Evolutionary conservation across 1,284 basidiomycete genomes (phyloP).

Genomic region (Sporisorium sorghi): DNA sequence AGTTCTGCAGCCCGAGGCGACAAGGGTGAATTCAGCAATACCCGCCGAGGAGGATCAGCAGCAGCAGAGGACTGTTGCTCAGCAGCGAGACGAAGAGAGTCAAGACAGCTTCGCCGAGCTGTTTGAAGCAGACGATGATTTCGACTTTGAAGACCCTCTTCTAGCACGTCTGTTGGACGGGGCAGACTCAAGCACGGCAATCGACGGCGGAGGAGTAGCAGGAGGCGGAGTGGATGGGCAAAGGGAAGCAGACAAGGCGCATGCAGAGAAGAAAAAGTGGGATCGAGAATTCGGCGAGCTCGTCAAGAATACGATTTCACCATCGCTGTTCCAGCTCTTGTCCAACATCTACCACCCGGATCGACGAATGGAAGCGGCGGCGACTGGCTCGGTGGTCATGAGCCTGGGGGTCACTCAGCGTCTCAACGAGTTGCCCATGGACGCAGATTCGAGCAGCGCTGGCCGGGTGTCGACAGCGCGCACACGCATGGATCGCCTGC

Average conservation of each 20-base stretch:
- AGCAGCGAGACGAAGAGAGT: constrained; percentile 67
- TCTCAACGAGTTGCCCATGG: constrained; percentile 18
- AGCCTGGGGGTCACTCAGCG: constrained; percentile 39
- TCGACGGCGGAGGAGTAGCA: constrained; percentile 72
- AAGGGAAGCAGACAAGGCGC: not conserved
- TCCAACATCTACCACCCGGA: constrained; percentile 72
- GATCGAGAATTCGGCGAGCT: constrained; percentile 70
- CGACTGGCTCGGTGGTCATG: constrained; percentile 34
- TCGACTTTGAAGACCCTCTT: constrained; percentile 75
- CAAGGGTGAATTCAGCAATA: constrained; percentile 4
- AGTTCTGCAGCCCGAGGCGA: constrained; percentile 60
- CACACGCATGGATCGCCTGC: constrained; percentile 38
- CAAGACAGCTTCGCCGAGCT: constrained; percentile 81
- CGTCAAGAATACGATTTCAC: constrained; percentile 74
- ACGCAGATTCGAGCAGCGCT: not conserved
- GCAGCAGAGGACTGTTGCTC: not conserved
- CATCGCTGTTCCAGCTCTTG: constrained; percentile 76
- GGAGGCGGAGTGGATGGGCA: constrained; percentile 53
- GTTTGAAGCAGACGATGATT: constrained; percentile 72
- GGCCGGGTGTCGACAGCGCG: constrained; percentile 8
- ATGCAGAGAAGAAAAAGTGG: constrained; percentile 54
- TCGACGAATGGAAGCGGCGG: constrained; percentile 29
- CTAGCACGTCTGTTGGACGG: constrained; percentile 74
- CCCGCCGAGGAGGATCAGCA: constrained; percentile 1
- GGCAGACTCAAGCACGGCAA: constrained; percentile 40